A percentile compares a stretch with the other conserved stretches of the same genome.
Evolutionary conservation across 495 filamentous ascomycete species (phyloP).

Genomic region (Thozetella sp.): DNA sequence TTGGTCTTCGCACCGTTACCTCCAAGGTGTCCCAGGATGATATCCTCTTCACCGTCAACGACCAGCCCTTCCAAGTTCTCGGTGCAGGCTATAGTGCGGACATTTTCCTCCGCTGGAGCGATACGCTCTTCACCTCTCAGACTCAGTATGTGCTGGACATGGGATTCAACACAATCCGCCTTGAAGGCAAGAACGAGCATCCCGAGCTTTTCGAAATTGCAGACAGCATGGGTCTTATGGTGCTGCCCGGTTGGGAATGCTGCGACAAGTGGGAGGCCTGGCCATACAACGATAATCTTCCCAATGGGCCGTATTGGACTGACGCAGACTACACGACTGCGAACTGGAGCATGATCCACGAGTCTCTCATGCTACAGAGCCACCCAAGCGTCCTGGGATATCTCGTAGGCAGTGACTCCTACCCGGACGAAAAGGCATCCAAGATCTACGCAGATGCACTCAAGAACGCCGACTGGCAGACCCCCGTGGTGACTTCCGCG

Average conservation of each 20-base stretch:
- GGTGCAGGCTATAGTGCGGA: slow-evolving; percentile 64
- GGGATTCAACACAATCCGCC: slow-evolving; percentile 62
- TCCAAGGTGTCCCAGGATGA: slow-evolving; percentile 52
- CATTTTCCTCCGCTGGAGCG: slow-evolving; percentile 61
- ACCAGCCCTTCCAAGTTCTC: slow-evolving; percentile 57
- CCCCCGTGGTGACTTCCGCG: slow-evolving; percentile 60
- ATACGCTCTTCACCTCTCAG: slow-evolving; percentile 39
- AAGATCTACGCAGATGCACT: slow-evolving; percentile 51
- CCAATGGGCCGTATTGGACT: slow-evolving; percentile 44
- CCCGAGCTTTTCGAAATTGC: slow-evolving; percentile 59
- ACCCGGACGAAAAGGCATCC: slow-evolving; percentile 59
- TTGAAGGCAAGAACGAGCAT: slow-evolving; percentile 70
- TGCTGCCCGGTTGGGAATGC: slow-evolving; percentile 68
- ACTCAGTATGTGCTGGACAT: slow-evolving; percentile 57
- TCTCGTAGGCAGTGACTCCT: slow-evolving; percentile 64
- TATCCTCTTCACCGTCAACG: slow-evolving; percentile 57
- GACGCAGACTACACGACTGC: slow-evolving; percentile 56
- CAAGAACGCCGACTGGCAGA: slow-evolving; percentile 52
- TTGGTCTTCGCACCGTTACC: slow-evolving; percentile 60
- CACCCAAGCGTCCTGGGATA: slow-evolving; percentile 60
- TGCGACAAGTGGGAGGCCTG: slow-evolving; percentile 72
- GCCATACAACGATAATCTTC: slow-evolving; percentile 59
- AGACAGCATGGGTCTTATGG: slow-evolving; percentile 61
- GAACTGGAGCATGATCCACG: slow-evolving; percentile 57
- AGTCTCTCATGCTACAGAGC: slow-evolving; percentile 59